Percentiles rank a stretch among this genome's conserved stretches.
These are phyloP conservation scores for Scheffersomyces quercinus DNA, from an alignment of 1,139 yeast species.

Conservation along the genomic window DNA sequence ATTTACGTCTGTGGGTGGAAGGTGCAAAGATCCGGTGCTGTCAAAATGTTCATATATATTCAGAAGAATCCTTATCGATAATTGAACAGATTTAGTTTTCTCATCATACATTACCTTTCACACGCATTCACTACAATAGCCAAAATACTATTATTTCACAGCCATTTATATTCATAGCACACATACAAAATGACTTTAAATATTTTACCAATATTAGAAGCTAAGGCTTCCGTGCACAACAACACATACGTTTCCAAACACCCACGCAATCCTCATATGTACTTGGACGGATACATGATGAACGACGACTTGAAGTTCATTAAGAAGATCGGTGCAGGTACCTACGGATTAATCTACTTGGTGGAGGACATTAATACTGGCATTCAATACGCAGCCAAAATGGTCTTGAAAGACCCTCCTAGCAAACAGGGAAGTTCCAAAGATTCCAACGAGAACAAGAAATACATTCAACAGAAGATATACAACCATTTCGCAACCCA, in stretches of 20 bases:
- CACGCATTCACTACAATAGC: neutral
- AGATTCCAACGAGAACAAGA: slow-evolving; percentile 32
- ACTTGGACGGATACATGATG: slow-evolving; percentile 28
- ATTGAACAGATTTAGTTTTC: neutral
- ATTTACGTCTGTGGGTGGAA: too few species aligned
- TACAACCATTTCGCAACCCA: slow-evolving; percentile 28
- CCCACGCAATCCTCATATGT: slow-evolving; percentile 8
- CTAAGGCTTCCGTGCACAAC: slow-evolving; percentile 1
- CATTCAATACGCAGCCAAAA: slow-evolving; percentile 68
- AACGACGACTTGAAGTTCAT: slow-evolving; percentile 48
- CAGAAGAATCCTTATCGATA: neutral
- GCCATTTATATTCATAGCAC: neutral
- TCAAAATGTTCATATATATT: neutral
- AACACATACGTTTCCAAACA: slow-evolving; percentile 2
- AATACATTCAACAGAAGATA: slow-evolving; percentile 30
- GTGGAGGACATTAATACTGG: slow-evolving; percentile 58
- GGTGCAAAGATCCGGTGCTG: too few species aligned
- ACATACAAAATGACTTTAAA: slow-evolving; percentile 5
- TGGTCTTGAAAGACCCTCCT: slow-evolving; percentile 53
- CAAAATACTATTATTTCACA: too few species aligned
- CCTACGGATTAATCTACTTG: slow-evolving; percentile 80
- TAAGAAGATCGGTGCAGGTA: slow-evolving; percentile 80
- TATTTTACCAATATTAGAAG: slow-evolving; percentile 4
- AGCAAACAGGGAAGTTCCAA: slow-evolving; percentile 15
- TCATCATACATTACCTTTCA: neutral